Base-by-base conservation (phyloP, 176 grass and related monocot species). In the Hyparrhenia diplandra region DNA sequence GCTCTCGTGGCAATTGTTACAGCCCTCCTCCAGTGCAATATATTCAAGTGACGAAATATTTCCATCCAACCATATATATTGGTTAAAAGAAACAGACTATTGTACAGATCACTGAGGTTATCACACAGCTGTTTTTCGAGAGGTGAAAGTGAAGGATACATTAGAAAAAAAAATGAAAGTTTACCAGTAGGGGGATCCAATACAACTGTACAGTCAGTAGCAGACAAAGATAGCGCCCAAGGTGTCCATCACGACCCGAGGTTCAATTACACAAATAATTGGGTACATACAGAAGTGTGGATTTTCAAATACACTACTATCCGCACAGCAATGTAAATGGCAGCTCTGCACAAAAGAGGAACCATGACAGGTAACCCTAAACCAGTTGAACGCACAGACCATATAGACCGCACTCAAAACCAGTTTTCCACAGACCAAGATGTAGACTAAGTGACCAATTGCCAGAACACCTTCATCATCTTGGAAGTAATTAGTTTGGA, bases 231-330 rank as follows among this genome's bases (percentile, higher is more conserved):
- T 54, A 47, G 18, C n/a, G 14, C 59, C 11, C 12, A 20, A 87
- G 76, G 29, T 8, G n/a, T 5, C 40, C 6, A 8, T 30, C 17
- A 51, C 46, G n/a, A 49, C 58, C 28, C 60, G 31, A 81, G 25
- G 75, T 37, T 77, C 71, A 41, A 47, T 71, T 82, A 82, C 83
- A 89, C 76, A 60, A 82, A 78, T 73, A 77, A 61, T 32, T 39
- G 30, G 73, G 59, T 82, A 82, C 88, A 89, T 89, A 85, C 73
- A 89, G 28, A 67, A 78, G 37, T 57, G 83, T 67, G 73, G 74
- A 60, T 66, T 41, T 47, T 27, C 46, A 72, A 82, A 77, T 78
- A 82, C 73, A 82, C 67, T n/a, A n/a, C n/a, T 89, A 82, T 78
- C 83, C 78, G 65, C 83, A 86, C 79, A 78, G 71, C 58, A 82